Evolutionary conservation across 306 rosid genomes (phyloP).

Genomic region (Sindora glabra): DNA sequence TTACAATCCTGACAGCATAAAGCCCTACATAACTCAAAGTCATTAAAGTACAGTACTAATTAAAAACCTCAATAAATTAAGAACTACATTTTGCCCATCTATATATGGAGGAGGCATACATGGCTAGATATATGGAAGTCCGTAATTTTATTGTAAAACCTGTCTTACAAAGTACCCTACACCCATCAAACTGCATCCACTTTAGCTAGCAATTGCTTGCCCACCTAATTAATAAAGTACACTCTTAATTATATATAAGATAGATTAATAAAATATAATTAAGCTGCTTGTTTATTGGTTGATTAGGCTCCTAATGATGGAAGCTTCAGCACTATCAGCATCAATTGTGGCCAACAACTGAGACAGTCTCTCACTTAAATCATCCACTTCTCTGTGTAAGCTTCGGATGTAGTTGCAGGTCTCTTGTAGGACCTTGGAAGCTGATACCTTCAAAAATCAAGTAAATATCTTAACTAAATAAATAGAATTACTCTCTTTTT

Average conservation of each 20-base stretch:
- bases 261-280: background rate
- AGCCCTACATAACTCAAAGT: constrained; percentile 2
- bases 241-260: constrained; percentile 11
- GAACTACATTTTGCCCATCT: constrained; percentile 19
- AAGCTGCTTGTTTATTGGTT: constrained; percentile 34
- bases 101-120: constrained; percentile 22
- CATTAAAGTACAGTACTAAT: background rate
- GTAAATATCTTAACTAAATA: background rate
- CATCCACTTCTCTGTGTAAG: constrained; percentile 88
- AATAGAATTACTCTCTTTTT: background rate
- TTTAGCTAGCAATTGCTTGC: background rate
- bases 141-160: constrained; percentile 20
- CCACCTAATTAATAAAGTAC: constrained; percentile 19
- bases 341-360: constrained; percentile 88
- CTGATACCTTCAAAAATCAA: constrained; percentile 92
- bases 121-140: constrained; percentile 18
- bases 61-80: constrained; percentile 10
- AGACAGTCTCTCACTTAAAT: constrained; percentile 76
- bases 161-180: constrained; percentile 14
- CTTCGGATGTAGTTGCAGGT: constrained; percentile 92
- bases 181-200: constrained; percentile 29
- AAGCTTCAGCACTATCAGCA: constrained; percentile 86
- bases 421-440: constrained; percentile 98
- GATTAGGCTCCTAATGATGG: constrained; percentile 87
- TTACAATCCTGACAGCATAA: constrained; percentile 17